Evolutionary conservation across 2,329 filamentous ascomycete species (phyloP).

Genomic region (Fusarium mangiferae): DNA sequence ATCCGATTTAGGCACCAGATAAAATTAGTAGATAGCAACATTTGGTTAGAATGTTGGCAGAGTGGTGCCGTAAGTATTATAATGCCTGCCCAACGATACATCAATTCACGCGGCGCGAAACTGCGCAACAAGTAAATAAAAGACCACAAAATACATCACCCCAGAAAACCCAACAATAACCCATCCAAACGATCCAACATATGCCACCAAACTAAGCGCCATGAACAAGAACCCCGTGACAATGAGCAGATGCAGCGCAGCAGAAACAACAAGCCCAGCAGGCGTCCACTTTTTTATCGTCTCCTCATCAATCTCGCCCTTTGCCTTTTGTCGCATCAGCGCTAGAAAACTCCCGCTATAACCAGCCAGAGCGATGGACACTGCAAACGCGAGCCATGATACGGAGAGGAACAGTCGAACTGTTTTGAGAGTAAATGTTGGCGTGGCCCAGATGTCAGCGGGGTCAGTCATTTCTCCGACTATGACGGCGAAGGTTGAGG

Average conservation of each 20-base stretch:
- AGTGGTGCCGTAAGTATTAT: too few species aligned
- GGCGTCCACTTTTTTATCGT: not conserved
- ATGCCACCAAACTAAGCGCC: not conserved
- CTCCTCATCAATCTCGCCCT: not conserved
- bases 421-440: not conserved
- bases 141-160: not conserved
- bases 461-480: not conserved
- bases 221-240: not conserved
- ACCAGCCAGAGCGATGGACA: not conserved
- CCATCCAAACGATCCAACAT: not conserved
- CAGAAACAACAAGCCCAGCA: not conserved
- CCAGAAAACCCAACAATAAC: not conserved
- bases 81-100: too few species aligned
- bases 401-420: not conserved
- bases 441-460: not conserved
- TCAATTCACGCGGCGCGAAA: not conserved
- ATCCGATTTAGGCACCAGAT: too few species aligned
- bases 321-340: not conserved
- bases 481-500: not conserved
- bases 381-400: not conserved
- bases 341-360: not conserved
- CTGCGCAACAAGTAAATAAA: not conserved
- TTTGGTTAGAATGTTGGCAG: too few species aligned
- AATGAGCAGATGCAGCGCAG: not conserved
- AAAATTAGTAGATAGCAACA: too few species aligned